Percentiles rank a stretch among this genome's conserved stretches.
These are phyloP conservation scores for Biscogniauxia mediterranea DNA, from an alignment of 2,329 filamentous ascomycete genomes.

Conservation along the genomic window DNA sequence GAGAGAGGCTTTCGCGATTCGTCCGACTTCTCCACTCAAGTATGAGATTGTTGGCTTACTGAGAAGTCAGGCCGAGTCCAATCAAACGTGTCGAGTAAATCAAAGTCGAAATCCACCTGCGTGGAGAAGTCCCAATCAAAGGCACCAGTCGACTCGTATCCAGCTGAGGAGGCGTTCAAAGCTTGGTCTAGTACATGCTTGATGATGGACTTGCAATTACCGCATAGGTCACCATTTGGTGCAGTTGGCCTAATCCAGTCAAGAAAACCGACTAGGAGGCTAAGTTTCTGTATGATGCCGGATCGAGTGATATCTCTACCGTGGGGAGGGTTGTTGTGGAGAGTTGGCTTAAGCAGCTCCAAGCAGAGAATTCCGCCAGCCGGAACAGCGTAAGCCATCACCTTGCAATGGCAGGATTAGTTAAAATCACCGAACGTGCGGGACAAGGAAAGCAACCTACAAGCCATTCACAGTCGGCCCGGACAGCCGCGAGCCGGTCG, in stretches of 20 bases:
- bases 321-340: conserved; percentile 32
- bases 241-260: conserved; percentile 49
- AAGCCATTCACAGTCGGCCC: conserved; percentile 50
- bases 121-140: conserved; percentile 37
- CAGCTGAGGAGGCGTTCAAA: conserved; percentile 38
- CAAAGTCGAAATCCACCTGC: conserved; percentile 43
- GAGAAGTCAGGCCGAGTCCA: conserved; percentile 38
- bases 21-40: conserved; percentile 3
- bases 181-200: conserved; percentile 50
- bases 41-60: conserved; percentile 19
- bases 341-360: conserved; percentile 45
- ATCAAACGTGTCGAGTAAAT: conserved; percentile 49
- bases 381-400: conserved; percentile 50
- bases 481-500: conserved; percentile 41
- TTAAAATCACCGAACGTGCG: conserved; percentile 4
- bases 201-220: conserved; percentile 46
- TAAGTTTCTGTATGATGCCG: conserved; percentile 50
- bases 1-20: neutral
- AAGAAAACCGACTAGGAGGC: conserved; percentile 49
- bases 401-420: conserved; percentile 24
- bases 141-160: conserved; percentile 19
- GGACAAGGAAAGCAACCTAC: conserved; percentile 28
- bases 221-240: conserved; percentile 49
- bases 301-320: conserved; percentile 42
- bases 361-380: conserved; percentile 50